Conservation (phyloP, 768 basidiomycete species). For the Psilocybe cubensis region DNA sequence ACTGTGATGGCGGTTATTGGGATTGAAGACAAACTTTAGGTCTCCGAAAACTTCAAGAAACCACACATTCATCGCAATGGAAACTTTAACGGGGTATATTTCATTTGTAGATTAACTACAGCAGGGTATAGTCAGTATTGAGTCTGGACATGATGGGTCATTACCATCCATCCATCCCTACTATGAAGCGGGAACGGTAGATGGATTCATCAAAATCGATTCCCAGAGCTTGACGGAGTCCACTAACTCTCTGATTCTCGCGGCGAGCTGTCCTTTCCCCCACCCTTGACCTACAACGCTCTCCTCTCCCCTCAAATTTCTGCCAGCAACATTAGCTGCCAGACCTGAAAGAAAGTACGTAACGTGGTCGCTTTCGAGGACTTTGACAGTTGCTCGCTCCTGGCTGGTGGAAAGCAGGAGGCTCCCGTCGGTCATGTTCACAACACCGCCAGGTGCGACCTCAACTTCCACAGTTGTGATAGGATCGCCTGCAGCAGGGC, state of each 20-base stretch:
- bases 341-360: constrained; percentile 15
- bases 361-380: constrained; percentile 9
- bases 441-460: neutral
- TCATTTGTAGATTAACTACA: neutral
- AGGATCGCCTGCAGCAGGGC: neutral
- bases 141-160: neutral
- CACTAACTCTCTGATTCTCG: constrained; percentile 10
- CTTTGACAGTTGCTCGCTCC: neutral
- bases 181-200: neutral
- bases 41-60: too few relatives aligned
- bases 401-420: neutral
- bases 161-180: neutral
- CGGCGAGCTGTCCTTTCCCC: constrained; percentile 8
- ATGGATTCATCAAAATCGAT: constrained; percentile 1
- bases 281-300: constrained; percentile 16
- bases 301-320: constrained; percentile 6
- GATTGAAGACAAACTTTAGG: too few relatives aligned
- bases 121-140: neutral
- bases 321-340: constrained; percentile 4
- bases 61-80: too few relatives aligned
- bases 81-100: neutral
- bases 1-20: too few relatives aligned
- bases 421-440: neutral
- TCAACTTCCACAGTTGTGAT: neutral
- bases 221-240: constrained; percentile 17